Percentiles rank a stretch among this genome's conserved stretches.
phyloP scores from a whole-genome alignment of 257 asterid species.

The Penstemon davidsonii region DNA sequence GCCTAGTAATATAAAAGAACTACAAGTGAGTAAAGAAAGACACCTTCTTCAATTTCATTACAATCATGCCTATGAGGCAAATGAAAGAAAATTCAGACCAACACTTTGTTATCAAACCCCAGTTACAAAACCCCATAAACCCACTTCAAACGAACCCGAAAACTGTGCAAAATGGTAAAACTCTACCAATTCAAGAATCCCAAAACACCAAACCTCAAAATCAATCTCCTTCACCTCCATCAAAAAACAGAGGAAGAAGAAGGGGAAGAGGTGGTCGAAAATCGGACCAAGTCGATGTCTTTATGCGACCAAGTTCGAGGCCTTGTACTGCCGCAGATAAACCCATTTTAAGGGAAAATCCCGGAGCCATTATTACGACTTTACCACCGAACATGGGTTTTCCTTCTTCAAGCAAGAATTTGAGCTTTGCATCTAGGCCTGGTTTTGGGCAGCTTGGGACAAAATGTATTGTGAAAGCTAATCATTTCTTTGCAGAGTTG shows the following conservation, averaged over 20 bases:
- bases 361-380: slow-evolving; percentile 33
- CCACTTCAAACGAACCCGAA: slow-evolving; percentile 50
- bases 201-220: slow-evolving; percentile 44
- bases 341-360: slow-evolving; percentile 36
- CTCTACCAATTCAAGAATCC: slow-evolving; percentile 60
- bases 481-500: slow-evolving; percentile 90
- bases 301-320: slow-evolving; percentile 82
- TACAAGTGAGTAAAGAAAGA: too few species aligned
- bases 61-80: slow-evolving; percentile 84
- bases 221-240: slow-evolving; percentile 58
- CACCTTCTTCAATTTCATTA: not conserved
- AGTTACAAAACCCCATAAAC: slow-evolving; percentile 48
- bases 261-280: slow-evolving; percentile 82
- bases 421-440: slow-evolving; percentile 80
- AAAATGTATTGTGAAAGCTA: slow-evolving; percentile 93
- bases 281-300: slow-evolving; percentile 74
- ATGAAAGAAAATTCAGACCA: slow-evolving; percentile 76
- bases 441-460: slow-evolving; percentile 94
- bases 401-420: slow-evolving; percentile 75
- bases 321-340: slow-evolving; percentile 75
- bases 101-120: slow-evolving; percentile 67
- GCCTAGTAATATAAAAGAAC: slow-evolving; percentile 25
- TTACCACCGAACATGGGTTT: slow-evolving; percentile 33
- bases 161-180: slow-evolving; percentile 58
- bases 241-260: slow-evolving; percentile 76